Evolutionary conservation across 1,284 basidiomycete species (phyloP).

Genomic region (Clitocybe nebularis): DNA sequence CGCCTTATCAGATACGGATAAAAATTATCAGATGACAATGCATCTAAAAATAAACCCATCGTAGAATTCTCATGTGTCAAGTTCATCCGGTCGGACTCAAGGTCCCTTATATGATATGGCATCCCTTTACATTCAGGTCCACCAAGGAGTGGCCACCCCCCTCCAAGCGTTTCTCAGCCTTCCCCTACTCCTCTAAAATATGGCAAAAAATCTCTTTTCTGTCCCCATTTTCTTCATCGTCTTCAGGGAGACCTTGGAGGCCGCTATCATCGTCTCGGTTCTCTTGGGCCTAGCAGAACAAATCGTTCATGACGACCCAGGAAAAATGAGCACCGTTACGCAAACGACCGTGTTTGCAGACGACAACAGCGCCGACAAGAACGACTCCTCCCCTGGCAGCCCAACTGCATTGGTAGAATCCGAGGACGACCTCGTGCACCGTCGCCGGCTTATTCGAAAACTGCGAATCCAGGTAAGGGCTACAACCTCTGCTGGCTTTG

Average conservation of each 20-base stretch:
- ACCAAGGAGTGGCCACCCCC: not conserved
- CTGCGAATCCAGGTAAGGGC: constrained; percentile 56
- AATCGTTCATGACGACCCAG: constrained; percentile 50
- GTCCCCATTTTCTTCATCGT: constrained; percentile 86
- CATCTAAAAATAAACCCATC: constrained; percentile 1
- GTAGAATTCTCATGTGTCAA: not conserved
- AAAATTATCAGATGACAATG: constrained; percentile 15
- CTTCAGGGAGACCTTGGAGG: constrained; percentile 87
- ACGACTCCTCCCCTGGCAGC: constrained; percentile 16
- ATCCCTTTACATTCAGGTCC: constrained; percentile 3
- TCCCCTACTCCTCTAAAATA: constrained; percentile 24
- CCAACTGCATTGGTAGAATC: constrained; percentile 13
- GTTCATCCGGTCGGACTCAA: not conserved
- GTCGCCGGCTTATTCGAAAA: constrained; percentile 50
- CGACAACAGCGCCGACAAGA: constrained; percentile 21
- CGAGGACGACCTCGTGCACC: constrained; percentile 27
- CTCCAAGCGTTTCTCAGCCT: constrained; percentile 1
- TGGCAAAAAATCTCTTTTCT: constrained; percentile 69
- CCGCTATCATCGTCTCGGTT: constrained; percentile 85
- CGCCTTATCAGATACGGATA: not conserved
- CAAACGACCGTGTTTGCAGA: constrained; percentile 13
- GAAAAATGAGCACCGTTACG: constrained; percentile 15
- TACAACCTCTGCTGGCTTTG: too few species aligned
- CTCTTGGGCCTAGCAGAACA: constrained; percentile 83
- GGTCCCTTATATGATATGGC: not conserved